phyloP scores from a whole-genome alignment of 805 yeast species.

The Cyberlindnera galapagoensis region DNA sequence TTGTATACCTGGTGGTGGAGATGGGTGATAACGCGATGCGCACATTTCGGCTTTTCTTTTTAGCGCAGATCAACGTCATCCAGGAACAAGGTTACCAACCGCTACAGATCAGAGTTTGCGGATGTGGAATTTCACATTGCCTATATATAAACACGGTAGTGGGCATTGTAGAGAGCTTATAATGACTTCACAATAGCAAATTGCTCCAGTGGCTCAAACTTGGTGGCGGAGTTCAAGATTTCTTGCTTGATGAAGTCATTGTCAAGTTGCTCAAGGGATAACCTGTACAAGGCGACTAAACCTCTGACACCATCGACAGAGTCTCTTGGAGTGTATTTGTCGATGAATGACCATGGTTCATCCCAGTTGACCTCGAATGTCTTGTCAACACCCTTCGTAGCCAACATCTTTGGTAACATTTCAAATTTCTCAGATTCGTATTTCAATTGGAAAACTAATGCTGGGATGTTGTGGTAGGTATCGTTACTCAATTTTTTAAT shows the following conservation, averaged over 20 bases:
- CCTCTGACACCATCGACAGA: conserved; percentile 12
- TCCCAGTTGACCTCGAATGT: conserved; percentile 17
- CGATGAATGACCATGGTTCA: conserved; percentile 10
- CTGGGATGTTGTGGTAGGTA: conserved; percentile 15
- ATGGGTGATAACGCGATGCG: too few species aligned
- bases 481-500: conserved; percentile 16
- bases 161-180: too few species aligned
- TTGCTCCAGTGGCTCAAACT: conserved; percentile 19
- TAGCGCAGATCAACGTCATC: too few species aligned
- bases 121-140: too few species aligned
- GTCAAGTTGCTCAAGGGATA: conserved; percentile 13
- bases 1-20: too few species aligned
- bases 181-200: conserved; percentile 7
- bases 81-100: too few species aligned
- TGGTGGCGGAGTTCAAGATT: conserved; percentile 8
- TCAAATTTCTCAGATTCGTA: conserved; percentile 12
- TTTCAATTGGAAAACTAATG: conserved; percentile 17
- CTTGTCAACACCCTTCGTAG: conserved; percentile 21
- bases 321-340: conserved; percentile 8
- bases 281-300: conserved; percentile 12
- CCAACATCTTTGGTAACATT: conserved; percentile 19
- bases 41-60: too few species aligned
- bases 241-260: conserved; percentile 12
- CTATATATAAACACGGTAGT: too few species aligned
- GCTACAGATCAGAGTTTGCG: too few species aligned